Conservation (phyloP, 805 yeast species). For the Zygotorulaspora danielsina region DNA sequence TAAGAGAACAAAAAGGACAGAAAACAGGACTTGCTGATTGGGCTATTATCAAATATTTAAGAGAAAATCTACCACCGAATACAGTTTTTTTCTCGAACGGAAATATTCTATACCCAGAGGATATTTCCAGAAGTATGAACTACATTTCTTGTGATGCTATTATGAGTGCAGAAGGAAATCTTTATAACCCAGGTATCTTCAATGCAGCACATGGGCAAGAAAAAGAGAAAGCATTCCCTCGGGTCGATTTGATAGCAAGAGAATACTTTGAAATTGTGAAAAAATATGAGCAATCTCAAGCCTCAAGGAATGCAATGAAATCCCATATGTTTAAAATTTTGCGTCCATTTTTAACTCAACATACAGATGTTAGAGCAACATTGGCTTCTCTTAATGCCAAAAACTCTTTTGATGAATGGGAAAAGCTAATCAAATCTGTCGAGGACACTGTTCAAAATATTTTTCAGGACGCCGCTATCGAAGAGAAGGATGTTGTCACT, state of each 20-base stretch:
- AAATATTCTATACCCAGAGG: conserved; percentile 85
- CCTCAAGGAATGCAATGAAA: conserved; percentile 80
- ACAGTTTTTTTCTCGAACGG: conserved; percentile 95
- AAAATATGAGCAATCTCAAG: conserved; percentile 40
- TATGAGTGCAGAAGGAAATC: conserved; percentile 95
- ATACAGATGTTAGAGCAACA: conserved; percentile 71
- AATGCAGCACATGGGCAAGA: conserved; percentile 38
- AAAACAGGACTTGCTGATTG: conserved; percentile 94
- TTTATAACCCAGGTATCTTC: conserved; percentile 91
- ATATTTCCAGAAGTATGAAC: conserved; percentile 63
- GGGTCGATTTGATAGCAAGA: conserved; percentile 77
- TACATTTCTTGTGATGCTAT: conserved; percentile 78
- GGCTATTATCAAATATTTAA: conserved; percentile 66
- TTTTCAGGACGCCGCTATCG: conserved; percentile 48
- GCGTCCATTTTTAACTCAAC: conserved; percentile 71
- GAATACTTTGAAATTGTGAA: conserved; percentile 86
- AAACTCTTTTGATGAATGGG: conserved; percentile 44
- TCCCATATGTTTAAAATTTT: conserved; percentile 86
- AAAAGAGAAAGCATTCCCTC: conserved; percentile 65
- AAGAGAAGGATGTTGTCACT: conserved; percentile 50
- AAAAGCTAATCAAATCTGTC: conserved; percentile 53
- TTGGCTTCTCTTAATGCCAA: conserved; percentile 53
- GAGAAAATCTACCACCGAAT: conserved; percentile 71
- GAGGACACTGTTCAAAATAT: conserved; percentile 62
- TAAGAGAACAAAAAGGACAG: conserved; percentile 97